Evolutionary conservation across 768 basidiomycete genomes (phyloP).

Genomic region (Calocybe cyanea): DNA sequence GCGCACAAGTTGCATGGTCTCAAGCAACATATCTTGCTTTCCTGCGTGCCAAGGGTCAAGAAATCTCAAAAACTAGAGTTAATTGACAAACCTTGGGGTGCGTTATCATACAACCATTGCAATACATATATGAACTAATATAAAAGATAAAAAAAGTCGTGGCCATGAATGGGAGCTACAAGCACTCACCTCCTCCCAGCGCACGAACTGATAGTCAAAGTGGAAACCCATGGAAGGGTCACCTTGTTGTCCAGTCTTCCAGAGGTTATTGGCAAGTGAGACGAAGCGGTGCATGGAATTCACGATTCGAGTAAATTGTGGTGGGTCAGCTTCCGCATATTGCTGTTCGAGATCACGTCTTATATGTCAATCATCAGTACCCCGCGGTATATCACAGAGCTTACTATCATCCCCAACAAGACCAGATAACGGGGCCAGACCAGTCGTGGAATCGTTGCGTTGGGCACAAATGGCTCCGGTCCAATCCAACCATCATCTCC

Average conservation of each 20-base stretch:
- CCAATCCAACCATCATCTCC: slow-evolving; percentile 39
- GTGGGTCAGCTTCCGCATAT: slow-evolving; percentile 39
- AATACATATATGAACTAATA: slow-evolving; percentile 31
- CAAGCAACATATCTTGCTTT: slow-evolving; percentile 31
- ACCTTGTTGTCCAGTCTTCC: slow-evolving; percentile 32
- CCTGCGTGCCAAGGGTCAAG: slow-evolving; percentile 16
- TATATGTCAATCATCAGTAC: neutral
- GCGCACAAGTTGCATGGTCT: slow-evolving; percentile 38
- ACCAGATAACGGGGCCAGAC: slow-evolving; percentile 41
- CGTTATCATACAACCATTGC: slow-evolving; percentile 39
- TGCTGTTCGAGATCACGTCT: slow-evolving; percentile 21
- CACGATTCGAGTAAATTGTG: slow-evolving; percentile 31
- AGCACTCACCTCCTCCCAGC: slow-evolving; percentile 35
- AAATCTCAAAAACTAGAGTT: neutral
- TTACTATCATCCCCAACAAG: slow-evolving; percentile 33
- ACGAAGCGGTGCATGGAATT: slow-evolving; percentile 35
- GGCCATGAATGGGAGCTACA: neutral
- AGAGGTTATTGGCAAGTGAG: slow-evolving; percentile 30
- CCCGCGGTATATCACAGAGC: slow-evolving; percentile 6
- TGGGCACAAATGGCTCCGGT: slow-evolving; percentile 33
- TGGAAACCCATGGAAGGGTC: slow-evolving; percentile 34
- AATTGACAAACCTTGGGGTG: slow-evolving; percentile 26
- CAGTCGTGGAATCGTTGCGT: slow-evolving; percentile 32
- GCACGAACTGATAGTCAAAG: slow-evolving; percentile 38
- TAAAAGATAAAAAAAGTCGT: too few species aligned